These are phyloP conservation scores for Scheffersomyces stambukii DNA, from an alignment of 1,139 yeast genomes.

Conservation along the genomic window DNA sequence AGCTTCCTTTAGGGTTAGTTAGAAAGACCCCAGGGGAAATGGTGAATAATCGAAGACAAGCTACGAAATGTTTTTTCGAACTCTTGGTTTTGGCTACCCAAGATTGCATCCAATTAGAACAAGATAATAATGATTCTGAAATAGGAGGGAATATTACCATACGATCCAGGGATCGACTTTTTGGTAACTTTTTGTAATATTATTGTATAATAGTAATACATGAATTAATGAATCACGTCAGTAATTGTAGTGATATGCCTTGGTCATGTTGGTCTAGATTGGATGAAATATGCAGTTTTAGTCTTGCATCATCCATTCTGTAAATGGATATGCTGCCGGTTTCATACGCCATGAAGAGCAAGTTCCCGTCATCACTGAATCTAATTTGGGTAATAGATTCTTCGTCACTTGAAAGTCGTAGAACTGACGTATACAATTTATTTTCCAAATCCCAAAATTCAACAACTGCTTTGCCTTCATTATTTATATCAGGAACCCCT, in stretches of 20 bases:
- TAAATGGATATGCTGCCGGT: conserved; percentile 3
- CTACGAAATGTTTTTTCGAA: conserved; percentile 77
- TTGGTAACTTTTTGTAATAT: conserved; percentile 31
- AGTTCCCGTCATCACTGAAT: conserved; percentile 18
- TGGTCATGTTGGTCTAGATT: conserved; percentile 8
- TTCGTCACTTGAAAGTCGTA: conserved; percentile 7
- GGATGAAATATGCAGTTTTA: too few relatives aligned
- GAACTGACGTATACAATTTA: conserved; percentile 36
- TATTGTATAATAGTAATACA: conserved; percentile 1
- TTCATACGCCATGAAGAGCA: conserved; percentile 8
- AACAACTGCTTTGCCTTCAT: conserved; percentile 24
- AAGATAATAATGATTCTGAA: conserved; percentile 28
- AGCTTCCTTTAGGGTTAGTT: conserved; percentile 27
- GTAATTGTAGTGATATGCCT: conserved; percentile 5
- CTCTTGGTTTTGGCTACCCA: conserved; percentile 77
- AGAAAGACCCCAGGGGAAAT: too few relatives aligned
- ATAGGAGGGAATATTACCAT: conserved; percentile 61
- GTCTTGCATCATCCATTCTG: conserved; percentile 5
- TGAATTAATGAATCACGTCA: too few relatives aligned
- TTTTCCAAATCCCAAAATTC: conserved; percentile 53
- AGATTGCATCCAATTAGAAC: conserved; percentile 64
- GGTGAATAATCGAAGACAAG: conserved; percentile 51
- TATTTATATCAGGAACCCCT: conserved; percentile 29
- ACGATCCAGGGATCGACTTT: conserved; percentile 47
- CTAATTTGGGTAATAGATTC: conserved; percentile 11